Evolutionary conservation across 2,329 filamentous ascomycete species (phyloP).

Genomic region (Sporothrix humicola): DNA sequence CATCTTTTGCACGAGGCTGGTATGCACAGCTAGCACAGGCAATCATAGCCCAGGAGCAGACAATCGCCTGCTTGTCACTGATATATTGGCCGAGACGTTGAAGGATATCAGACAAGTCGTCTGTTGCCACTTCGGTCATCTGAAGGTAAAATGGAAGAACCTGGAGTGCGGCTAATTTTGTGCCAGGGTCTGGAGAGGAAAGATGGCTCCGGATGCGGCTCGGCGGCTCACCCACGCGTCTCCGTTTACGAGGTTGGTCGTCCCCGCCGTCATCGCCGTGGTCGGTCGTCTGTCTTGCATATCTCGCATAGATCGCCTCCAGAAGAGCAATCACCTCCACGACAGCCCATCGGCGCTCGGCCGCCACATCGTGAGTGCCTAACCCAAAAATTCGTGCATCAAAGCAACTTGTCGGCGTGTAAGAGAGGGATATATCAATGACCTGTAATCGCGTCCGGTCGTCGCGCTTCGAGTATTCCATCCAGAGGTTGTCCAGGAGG

Average conservation of each 20-base stretch:
- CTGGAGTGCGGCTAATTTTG: conserved; percentile 61
- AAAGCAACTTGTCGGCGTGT: conserved; percentile 54
- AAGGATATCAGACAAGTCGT: conserved; percentile 62
- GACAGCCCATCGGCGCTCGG: conserved; percentile 65
- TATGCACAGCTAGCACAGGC: conserved; percentile 65
- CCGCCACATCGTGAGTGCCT: conserved; percentile 57
- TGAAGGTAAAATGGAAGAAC: conserved; percentile 63
- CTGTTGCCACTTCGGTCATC: conserved; percentile 51
- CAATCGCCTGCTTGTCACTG: conserved; percentile 69
- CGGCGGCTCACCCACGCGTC: conserved; percentile 51
- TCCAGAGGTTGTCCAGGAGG: conserved; percentile 73
- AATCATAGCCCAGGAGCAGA: conserved; percentile 83
- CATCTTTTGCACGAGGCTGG: conserved; percentile 49
- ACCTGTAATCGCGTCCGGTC: conserved; percentile 76
- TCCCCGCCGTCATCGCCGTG: conserved; percentile 40
- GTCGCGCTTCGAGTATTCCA: conserved; percentile 75
- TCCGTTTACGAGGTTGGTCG: conserved; percentile 60
- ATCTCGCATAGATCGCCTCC: conserved; percentile 54
- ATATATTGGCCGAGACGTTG: conserved; percentile 63
- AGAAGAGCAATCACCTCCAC: conserved; percentile 64
- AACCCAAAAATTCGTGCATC: conserved; percentile 59
- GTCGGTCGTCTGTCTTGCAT: conserved; percentile 35
- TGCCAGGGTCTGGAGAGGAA: conserved; percentile 51
- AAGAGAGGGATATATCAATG: conserved; percentile 71
- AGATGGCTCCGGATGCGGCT: conserved; percentile 58